Evolutionary conservation across 805 yeast genomes (phyloP), one percentile per base, ranked within the genome.

Genomic region (Candida ponderosae): DNA sequence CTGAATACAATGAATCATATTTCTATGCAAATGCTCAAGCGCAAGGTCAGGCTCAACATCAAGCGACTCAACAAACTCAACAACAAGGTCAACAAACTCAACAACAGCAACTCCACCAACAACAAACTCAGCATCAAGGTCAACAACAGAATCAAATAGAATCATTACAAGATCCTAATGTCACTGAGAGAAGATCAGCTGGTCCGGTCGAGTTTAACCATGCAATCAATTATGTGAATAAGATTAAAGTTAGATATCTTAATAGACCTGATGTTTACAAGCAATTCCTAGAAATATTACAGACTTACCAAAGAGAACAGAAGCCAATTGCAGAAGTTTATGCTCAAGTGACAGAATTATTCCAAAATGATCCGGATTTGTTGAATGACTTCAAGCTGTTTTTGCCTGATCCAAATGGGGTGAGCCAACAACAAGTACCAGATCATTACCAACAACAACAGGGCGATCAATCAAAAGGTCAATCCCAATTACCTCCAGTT

Each of bases 181-280:
- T 17, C 19, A 18, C 19, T 24, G 29, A 38, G 2, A 26, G 55
- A 27, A 53, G 49, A 38, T 28, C 48, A 18, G 62, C 67, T 19
- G 76, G 74, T 2, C 96, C 94, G 34, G 90, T 88, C 15, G 97
- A 93, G 63, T 90, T 93, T 67, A 89, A 90, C 57, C 97, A 93
- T 58, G 98, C 98, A 16, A 93, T 93, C 45, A 82, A 81, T 48
- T 93, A 93, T 53, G 99, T 93, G 42, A 93, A 93, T 66, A 88
- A 89, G 62, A 93, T 93, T 56, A 94, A 94, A 59, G 89, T 88
- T 39, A 74, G 97, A 44, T 93, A 88, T 59, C 83, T 95, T 17
- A 75, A 79, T 52, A 95, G 89, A 59, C 98, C 98, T 1, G 97
- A 90, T 52, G 87, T 89, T 40, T 93, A 93, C 67, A 93, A 93